Conservation (phyloP, 257 asterid genomes). For the Fraxinus pennsylvanica region DNA sequence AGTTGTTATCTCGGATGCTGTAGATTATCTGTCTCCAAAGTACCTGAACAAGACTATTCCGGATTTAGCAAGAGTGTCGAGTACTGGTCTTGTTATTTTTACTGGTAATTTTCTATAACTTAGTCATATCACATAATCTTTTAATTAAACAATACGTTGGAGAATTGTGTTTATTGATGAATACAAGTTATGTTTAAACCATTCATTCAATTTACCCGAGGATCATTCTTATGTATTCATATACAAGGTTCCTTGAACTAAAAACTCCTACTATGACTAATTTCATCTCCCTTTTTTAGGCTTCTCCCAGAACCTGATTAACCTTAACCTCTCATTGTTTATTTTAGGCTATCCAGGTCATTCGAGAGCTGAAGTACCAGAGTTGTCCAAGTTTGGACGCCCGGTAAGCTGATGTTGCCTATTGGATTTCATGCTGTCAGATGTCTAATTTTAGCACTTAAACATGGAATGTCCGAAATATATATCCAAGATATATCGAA, state of each 20-base stretch:
- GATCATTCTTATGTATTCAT: not conserved
- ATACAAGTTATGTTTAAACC: not conserved
- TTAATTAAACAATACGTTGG: not conserved
- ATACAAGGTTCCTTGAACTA: not conserved
- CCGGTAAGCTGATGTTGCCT: constrained; percentile 51
- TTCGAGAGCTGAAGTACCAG: constrained; percentile 58
- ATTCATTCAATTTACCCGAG: not conserved
- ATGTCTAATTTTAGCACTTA: not conserved
- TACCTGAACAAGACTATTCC: constrained; percentile 88
- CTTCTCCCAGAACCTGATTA: not conserved
- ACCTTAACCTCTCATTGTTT: not conserved
- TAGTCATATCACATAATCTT: not conserved
- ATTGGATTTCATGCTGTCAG: not conserved
- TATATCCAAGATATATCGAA: not conserved
- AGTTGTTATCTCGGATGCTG: constrained; percentile 77
- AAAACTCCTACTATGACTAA: not conserved
- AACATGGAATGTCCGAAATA: not conserved
- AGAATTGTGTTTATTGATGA: not conserved
- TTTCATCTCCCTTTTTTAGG: not conserved
- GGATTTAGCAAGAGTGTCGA: constrained; percentile 75
- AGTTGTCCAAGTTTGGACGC: constrained; percentile 81
- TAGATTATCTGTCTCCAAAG: constrained; percentile 82
- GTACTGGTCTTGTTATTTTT: constrained; percentile 74
- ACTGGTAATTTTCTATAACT: constrained; percentile 48
- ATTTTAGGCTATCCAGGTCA: constrained; percentile 70